Base-by-base conservation (phyloP, 768 basidiomycete genomes). In the Tylopilus sp. region DNA sequence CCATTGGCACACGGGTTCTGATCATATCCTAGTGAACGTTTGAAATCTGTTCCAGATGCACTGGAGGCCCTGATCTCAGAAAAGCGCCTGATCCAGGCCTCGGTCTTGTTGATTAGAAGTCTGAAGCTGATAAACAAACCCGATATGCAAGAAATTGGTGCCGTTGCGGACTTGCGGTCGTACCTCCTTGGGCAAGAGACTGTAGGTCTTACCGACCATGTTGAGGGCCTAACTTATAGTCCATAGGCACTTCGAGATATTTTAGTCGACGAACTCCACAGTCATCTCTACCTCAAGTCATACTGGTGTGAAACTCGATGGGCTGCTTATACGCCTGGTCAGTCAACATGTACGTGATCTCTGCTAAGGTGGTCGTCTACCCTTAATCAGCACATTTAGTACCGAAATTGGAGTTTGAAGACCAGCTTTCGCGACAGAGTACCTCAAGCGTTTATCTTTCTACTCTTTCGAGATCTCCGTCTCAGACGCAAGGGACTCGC, bases 81-180 rank as follows among this genome's bases (percentile, higher is more conserved):
- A 69, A 98, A 98, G 66, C 82, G 90, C 12, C 79, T 98, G 40
- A 74, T 98, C 31, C 86, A 93, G 58, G 95, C 97, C 2, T 82
- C 95, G 1, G 81, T 88, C 12, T 74, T 98, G 8, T 81, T 99
- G 25, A 83, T 97, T 31, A 77, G 88, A 45, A 92, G 89, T 62
- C 71, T 97, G 43, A 98, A 95, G 69, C 80, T 86, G 26, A 94
- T 95, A 58, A 92, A 89, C 66, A 93, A 89, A 61, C 74, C 85
- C 8, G 97, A 98, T 57, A 90, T 98, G 86, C 73, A 86, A 52
- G 95, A 98, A 64, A 88, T 99, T 52, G 95, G 95, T n/a, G 97
- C 95, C 5, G 75, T 98, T 28, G 75, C 89, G 11, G 97, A 99
- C 68, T 68, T 99, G 42, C 76, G 93, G 50, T 80, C 79, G 57